Evolutionary conservation across 73 alveolate species (phyloP), one percentile per base, ranked within the genome.

Genomic region (Uronychia binucleata): DNA sequence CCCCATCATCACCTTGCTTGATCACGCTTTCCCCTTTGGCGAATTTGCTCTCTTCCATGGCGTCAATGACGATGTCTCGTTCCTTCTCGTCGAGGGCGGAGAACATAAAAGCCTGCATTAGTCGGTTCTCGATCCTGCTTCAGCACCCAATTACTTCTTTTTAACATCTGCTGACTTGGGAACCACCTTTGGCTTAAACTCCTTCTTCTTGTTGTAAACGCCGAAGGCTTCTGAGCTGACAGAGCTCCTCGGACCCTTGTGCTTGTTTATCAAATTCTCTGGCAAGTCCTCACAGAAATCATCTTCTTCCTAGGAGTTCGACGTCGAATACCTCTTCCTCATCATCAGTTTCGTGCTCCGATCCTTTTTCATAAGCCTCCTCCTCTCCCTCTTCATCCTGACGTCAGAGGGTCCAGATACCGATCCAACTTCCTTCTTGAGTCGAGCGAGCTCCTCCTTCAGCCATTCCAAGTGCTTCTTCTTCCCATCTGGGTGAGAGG

Each of bases 141-240:
- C n/a, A 46, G 19, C n/a, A 46, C n/a, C 19, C 19, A 11, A 5
- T 11, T 46, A 46, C 77, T 85, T 83, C 34, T 86, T 86, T 77
- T 92, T 96, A 34, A 93, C 80, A 31, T 97, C 99, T 58, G 81
- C 90, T 75, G 88, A 83, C 91, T 97, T 97, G 46, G 93, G 94
- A 28, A 97, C 90, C 14, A 92, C 93, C 81, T 88, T 95, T 13
- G 99, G 98, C 59, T 87, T 88, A 83, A 94, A 97, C 83, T 93
- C 97, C 59, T 93, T 96, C 83, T 94, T 96, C 77, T 93, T 89
- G 86, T 98, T 98, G 92, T 93, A 95, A 32, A 75, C 86, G 35
- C 99, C 99, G 81, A 86, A 98, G 14, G 98, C 99, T 91, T 98
- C 99, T 34, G 99, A 99, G 80, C 98, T 93, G 58, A 91, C 99